Evolutionary conservation across 169 alveolate species (phyloP), one percentile per base, ranked within the genome.

Genomic region (Neospora caninum): DNA sequence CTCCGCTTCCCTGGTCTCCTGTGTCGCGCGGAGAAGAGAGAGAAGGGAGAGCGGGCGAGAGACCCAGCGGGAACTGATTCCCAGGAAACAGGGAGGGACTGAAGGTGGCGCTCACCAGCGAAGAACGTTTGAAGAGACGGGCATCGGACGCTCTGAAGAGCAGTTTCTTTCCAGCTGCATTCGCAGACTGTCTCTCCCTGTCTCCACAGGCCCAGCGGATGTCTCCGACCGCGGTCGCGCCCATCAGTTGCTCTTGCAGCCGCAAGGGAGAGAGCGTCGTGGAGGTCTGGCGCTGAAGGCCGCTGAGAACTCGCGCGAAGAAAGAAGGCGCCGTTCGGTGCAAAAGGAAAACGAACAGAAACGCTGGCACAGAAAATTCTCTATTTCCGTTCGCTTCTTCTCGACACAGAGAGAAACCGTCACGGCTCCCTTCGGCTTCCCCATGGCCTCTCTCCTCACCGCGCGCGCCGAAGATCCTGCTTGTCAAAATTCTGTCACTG

Each of bases 281-380:
- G 16, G 73, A 64, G 73, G 73, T 29, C 31, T 29, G 73, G n/a
- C n/a, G 86, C 42, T 78, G 39, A 20, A 78, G 42, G 29, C 86
- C 39, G 20, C 39, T n/a, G 49, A n/a, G n/a, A 20, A 78, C n/a
- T 10, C 86, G 86, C 27, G 86, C 9, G 45, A 78, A 78, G 86
- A 78, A 78, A 25, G 86, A 78, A 78, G 86, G 31, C 45, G 86
- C 22, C 45, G 86, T 78, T 10, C 45, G 49, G n/a, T 78, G 86
- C 43, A 78, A 43, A 38, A 78, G 86, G n/a, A 78, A 78, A 16
- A 78, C 43, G 45, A 78, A 78, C 27, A 20, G 86, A 78, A 36
- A 1, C 73, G 7, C 73, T 22, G 58, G 58, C 58, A 13, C 58
- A 49, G 58, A 49, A 16, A 27, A 22, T 22, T 1, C 73, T 22